Evolutionary conservation across 108 stramenopile genomes (phyloP).

Genomic region (Nitzschia sp.): DNA sequence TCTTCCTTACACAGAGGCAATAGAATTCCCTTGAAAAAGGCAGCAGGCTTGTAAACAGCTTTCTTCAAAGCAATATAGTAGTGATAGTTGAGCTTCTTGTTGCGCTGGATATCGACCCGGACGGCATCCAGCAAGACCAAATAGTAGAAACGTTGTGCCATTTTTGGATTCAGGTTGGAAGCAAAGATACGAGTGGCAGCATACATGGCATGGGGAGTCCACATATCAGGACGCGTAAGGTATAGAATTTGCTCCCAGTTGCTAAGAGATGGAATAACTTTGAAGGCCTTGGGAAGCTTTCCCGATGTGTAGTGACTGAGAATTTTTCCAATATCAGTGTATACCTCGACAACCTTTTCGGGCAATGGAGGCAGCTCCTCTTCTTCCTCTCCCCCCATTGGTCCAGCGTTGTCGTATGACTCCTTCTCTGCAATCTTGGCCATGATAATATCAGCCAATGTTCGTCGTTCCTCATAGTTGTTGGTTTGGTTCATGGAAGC

Average conservation of each 20-base stretch:
- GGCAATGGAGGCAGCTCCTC: constrained; percentile 62
- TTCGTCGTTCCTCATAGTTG: constrained; percentile 51
- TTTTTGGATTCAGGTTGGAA: constrained; percentile 95
- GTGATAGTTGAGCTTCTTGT: constrained; percentile 98
- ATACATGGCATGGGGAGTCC: constrained; percentile 96
- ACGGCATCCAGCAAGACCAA: constrained; percentile 93
- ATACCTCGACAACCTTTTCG: constrained; percentile 92
- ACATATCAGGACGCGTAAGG: constrained; percentile 93
- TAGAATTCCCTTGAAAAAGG: constrained; percentile 98
- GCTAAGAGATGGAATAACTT: constrained; percentile 93
- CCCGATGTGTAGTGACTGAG: constrained; percentile 92
- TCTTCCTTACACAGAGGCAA: constrained; percentile 89
- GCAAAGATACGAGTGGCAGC: constrained; percentile 97
- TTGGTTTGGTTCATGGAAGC: constrained; percentile 62
- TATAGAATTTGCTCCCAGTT: constrained; percentile 99
- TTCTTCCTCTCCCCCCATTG: constrained; percentile 32
- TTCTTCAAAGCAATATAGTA: constrained; percentile 94
- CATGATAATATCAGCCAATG: constrained; percentile 97
- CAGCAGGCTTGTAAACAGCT: constrained; percentile 96
- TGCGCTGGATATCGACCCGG: constrained; percentile 87
- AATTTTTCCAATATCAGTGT: constrained; percentile 93
- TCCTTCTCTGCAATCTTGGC: constrained; percentile 97
- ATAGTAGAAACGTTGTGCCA: constrained; percentile 98
- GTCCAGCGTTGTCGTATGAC: constrained; percentile 40
- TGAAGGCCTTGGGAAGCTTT: constrained; percentile 99